These are phyloP conservation scores for Ochromonas danica DNA, from an alignment of 108 stramenopile species.

Conservation along the genomic window DNA sequence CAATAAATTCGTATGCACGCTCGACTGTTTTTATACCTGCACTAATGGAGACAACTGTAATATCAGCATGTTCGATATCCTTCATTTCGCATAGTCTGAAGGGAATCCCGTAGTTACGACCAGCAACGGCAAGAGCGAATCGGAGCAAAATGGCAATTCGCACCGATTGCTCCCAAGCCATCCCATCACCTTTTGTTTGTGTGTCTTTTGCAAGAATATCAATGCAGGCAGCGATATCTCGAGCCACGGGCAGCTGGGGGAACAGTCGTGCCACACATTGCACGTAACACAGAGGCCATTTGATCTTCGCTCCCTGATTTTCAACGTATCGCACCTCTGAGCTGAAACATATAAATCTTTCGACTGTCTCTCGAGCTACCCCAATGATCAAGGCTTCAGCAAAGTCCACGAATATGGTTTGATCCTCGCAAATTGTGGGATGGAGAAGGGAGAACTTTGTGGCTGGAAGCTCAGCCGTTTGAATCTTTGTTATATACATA, in stretches of 20 bases:
- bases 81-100: no score
- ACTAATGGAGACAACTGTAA: no score
- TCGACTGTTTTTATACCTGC: no score
- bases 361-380: conserved; percentile 13
- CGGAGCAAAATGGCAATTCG: no score
- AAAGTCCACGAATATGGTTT: conserved; percentile 5
- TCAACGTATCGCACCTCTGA: conserved; percentile 14
- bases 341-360: conserved; percentile 17
- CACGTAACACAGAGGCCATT: conserved; percentile 14
- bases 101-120: no score
- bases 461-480: conserved; percentile 13
- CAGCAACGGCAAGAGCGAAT: no score
- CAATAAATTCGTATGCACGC: no score
- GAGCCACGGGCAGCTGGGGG: conserved; percentile 11
- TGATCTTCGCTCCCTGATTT: conserved; percentile 15
- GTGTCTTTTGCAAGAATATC: conserved; percentile 16
- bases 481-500: conserved; percentile 17
- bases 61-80: no score
- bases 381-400: conserved; percentile 14
- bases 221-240: conserved; percentile 14
- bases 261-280: conserved; percentile 14
- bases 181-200: conserved; percentile 15
- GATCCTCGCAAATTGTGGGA: conserved; percentile 14
- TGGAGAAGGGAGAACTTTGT: conserved; percentile 15
- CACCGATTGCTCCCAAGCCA: conserved; percentile 12